Evolutionary conservation across 768 basidiomycete species (phyloP).

Genomic region (Pleurotus citrinopileatus): DNA sequence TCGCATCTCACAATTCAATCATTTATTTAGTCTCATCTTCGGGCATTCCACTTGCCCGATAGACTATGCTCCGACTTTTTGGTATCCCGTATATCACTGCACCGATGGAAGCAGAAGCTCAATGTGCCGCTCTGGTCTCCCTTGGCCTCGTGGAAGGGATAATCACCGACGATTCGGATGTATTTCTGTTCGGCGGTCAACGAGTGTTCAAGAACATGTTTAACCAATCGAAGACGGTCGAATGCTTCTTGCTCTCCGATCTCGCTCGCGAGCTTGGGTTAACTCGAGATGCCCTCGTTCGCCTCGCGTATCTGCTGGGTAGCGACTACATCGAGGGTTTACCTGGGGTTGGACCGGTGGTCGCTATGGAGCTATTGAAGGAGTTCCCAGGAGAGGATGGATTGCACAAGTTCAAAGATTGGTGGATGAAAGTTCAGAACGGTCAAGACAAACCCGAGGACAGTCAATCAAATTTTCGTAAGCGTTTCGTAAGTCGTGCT

Average conservation of each 20-base stretch:
- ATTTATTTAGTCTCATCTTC: not conserved
- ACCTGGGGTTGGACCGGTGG: slow-evolving; percentile 89
- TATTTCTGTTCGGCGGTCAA: slow-evolving; percentile 93
- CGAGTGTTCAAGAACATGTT: slow-evolving; percentile 99
- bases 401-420: slow-evolving; percentile 82
- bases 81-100: slow-evolving; percentile 98
- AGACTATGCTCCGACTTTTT: slow-evolving; percentile 91
- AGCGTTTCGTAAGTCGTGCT: slow-evolving; percentile 67
- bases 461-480: slow-evolving; percentile 73
- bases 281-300: slow-evolving; percentile 80
- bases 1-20: not conserved
- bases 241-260: slow-evolving; percentile 87
- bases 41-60: too few relatives aligned
- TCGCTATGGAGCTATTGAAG: slow-evolving; percentile 91
- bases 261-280: slow-evolving; percentile 85
- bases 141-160: slow-evolving; percentile 92
- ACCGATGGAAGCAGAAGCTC: slow-evolving; percentile 99
- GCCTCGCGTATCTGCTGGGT: slow-evolving; percentile 90
- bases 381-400: slow-evolving; percentile 90
- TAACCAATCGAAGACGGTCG: slow-evolving; percentile 98
- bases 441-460: slow-evolving; percentile 82
- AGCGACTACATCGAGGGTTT: slow-evolving; percentile 96
- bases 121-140: slow-evolving; percentile 88
- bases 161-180: slow-evolving; percentile 98
- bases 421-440: slow-evolving; percentile 93